These are phyloP conservation scores for Amanita pseudoporphyria DNA, from an alignment of 768 basidiomycete genomes.

Conservation along the genomic window DNA sequence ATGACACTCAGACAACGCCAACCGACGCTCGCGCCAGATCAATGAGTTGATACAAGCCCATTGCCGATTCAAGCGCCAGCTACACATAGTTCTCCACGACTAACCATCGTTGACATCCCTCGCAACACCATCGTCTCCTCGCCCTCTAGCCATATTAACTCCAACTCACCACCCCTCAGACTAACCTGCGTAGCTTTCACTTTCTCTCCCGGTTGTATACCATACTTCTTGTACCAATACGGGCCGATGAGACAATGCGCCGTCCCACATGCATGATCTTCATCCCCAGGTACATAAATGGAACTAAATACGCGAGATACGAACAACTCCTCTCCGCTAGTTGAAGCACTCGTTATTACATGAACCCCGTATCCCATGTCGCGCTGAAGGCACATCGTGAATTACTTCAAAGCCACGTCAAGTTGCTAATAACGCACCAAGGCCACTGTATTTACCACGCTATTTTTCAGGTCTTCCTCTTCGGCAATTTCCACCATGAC, in stretches of 20 bases:
- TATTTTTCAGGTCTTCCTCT: conserved; percentile 24
- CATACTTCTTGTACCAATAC: conserved; percentile 36
- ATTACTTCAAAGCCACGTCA: not conserved
- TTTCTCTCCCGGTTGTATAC: conserved; percentile 20
- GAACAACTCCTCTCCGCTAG: conserved; percentile 26
- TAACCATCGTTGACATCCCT: not conserved
- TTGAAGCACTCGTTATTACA: conserved; percentile 27
- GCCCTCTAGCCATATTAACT: conserved; percentile 26
- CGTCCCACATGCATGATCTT: conserved; percentile 47
- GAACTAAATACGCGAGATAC: conserved; percentile 45
- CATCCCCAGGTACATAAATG: conserved; percentile 19
- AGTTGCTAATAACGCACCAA: conserved; percentile 20
- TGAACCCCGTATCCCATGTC: conserved; percentile 26
- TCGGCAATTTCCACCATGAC: conserved; percentile 33
- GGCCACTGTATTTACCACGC: conserved; percentile 19
- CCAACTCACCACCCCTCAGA: conserved; percentile 35
- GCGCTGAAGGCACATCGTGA: conserved; percentile 13
- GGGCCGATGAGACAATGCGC: conserved; percentile 40
- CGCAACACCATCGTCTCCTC: conserved; percentile 8
- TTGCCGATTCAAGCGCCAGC: not conserved
- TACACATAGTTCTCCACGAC: conserved; percentile 19
- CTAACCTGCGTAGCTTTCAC: conserved; percentile 44
- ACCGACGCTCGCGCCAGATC: no score
- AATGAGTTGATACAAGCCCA: no score
- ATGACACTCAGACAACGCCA: no score